Percentiles rank a stretch among this genome's conserved stretches.
These are phyloP conservation scores for Diaporthe longicolla DNA, from an alignment of 2,329 filamentous ascomycete genomes.

Conservation along the genomic window DNA sequence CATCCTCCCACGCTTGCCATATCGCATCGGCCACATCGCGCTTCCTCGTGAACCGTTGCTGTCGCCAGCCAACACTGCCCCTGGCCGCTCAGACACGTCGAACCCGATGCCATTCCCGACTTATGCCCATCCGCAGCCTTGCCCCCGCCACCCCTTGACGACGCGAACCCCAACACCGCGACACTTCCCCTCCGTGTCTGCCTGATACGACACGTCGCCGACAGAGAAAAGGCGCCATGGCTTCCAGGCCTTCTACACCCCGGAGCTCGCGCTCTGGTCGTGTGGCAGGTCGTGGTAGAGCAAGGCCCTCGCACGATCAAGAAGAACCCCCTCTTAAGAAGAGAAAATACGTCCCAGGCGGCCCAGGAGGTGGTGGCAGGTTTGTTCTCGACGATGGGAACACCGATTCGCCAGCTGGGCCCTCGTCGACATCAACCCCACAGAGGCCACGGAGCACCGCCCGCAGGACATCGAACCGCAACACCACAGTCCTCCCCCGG, in stretches of 20 bases:
- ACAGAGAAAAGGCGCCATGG: constrained; percentile 29
- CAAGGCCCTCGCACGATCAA: constrained; percentile 51
- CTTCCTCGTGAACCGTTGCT: constrained; percentile 3
- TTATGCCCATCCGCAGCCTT: constrained; percentile 31
- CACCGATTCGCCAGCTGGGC: constrained; percentile 69
- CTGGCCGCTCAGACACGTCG: constrained; percentile 30
- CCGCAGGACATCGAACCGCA: constrained; percentile 62
- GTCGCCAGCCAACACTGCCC: neutral
- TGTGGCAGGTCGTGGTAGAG: constrained; percentile 59
- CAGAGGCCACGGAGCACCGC: constrained; percentile 66
- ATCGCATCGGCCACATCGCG: constrained; percentile 26
- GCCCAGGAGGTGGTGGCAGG: constrained; percentile 86
- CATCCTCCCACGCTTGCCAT: constrained; percentile 26
- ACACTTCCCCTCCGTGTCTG: constrained; percentile 6
- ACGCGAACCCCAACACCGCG: constrained; percentile 38
- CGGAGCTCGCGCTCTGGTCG: constrained; percentile 42
- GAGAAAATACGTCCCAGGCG: constrained; percentile 86
- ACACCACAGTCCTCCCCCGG: constrained; percentile 65
- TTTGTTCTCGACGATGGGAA: constrained; percentile 80
- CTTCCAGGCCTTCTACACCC: constrained; percentile 40
- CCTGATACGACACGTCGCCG: constrained; percentile 20
- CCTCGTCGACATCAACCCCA: constrained; percentile 64
- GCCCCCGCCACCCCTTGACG: constrained; percentile 42
- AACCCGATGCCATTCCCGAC: constrained; percentile 40
- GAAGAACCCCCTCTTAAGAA: constrained; percentile 77